A percentile compares a stretch with the other conserved stretches of the same genome.
Evolutionary conservation across 1,284 basidiomycete species (phyloP).

Genomic region (Rhodotorula sp.): DNA sequence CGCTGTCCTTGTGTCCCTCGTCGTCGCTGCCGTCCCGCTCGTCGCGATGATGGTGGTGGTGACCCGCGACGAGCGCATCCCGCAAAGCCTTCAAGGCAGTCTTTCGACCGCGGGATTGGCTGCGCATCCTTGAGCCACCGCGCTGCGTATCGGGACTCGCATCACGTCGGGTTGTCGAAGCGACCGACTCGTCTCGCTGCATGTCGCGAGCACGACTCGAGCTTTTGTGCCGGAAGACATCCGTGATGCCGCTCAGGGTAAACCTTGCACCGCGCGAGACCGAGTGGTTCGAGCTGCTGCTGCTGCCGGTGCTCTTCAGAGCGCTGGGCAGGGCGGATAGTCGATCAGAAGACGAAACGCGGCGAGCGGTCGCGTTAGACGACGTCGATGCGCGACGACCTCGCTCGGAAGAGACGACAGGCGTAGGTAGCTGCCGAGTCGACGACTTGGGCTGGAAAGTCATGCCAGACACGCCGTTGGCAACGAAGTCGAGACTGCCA

Average conservation of each 20-base stretch:
- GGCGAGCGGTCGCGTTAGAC: constrained; percentile 1
- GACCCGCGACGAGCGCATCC: constrained; percentile 45
- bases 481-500: not conserved
- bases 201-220: constrained; percentile 11
- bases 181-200: not conserved
- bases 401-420: not conserved
- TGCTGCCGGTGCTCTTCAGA: constrained; percentile 9
- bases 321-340: constrained; percentile 16
- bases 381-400: constrained; percentile 8
- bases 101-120: constrained; percentile 49
- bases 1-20: constrained; percentile 51
- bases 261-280: constrained; percentile 29
- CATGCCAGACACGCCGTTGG: constrained; percentile 8
- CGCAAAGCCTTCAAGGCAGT: constrained; percentile 51
- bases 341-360: not conserved
- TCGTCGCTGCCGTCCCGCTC: constrained; percentile 16
- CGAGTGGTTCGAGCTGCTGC: constrained; percentile 3
- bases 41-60: constrained; percentile 4
- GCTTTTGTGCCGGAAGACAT: constrained; percentile 37
- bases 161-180: not conserved
- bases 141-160: constrained; percentile 37
- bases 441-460: constrained; percentile 12
- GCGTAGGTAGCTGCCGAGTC: not conserved
- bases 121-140: constrained; percentile 40
- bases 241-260: constrained; percentile 27